A percentile compares a stretch with the other conserved stretches of the same genome.
phyloP scores from a whole-genome alignment of 345 rosid genomes.

The Noccaea caerulescens region DNA sequence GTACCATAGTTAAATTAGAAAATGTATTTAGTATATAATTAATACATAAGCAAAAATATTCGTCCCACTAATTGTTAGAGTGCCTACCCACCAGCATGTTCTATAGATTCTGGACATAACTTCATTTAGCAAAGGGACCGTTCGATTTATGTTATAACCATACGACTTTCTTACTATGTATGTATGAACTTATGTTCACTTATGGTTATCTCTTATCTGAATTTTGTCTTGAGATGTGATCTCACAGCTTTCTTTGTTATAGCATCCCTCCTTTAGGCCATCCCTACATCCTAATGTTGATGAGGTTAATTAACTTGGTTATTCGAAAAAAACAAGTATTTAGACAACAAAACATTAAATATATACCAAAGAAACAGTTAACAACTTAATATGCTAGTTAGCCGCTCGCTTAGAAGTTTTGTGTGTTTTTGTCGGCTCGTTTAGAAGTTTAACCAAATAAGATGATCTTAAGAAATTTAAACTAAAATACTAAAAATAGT shows the following conservation, averaged over 20 bases:
- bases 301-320: not conserved
- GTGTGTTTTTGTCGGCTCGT: not conserved
- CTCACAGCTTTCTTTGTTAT: not conserved
- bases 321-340: not conserved
- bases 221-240: not conserved
- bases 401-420: not conserved
- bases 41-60: not conserved
- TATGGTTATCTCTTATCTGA: not conserved
- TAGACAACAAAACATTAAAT: not conserved
- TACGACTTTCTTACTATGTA: not conserved
- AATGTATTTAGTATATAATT: not conserved
- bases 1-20: not conserved
- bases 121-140: slow-evolving; percentile 20
- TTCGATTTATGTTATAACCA: slow-evolving; percentile 1
- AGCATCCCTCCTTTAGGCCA: slow-evolving; percentile 1
- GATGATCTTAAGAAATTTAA: slow-evolving; percentile 4
- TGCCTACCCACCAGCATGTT: slow-evolving; percentile 44
- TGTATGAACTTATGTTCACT: slow-evolving; percentile 7
- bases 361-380: slow-evolving; percentile 8
- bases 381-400: slow-evolving; percentile 8
- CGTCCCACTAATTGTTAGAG: slow-evolving; percentile 28
- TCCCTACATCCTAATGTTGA: not conserved
- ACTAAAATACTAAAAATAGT: not conserved
- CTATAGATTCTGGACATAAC: slow-evolving; percentile 18
- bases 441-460: not conserved